Evolutionary conservation across 2,329 filamentous ascomycete species (phyloP).

Genomic region (Phialophora expanda): DNA sequence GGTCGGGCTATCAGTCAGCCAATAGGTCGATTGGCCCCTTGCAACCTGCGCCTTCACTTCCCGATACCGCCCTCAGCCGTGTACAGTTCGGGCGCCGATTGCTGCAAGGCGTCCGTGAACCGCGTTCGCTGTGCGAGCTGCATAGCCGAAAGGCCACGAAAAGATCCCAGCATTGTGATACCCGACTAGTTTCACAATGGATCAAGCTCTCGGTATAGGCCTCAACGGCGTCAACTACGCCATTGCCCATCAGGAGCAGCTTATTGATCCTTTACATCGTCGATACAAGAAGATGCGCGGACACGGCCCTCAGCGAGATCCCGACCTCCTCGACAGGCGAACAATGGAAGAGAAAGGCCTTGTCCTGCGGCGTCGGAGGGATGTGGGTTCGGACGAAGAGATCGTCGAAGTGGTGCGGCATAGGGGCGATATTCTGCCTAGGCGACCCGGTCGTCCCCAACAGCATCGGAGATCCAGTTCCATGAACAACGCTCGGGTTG

Average conservation of each 20-base stretch:
- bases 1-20: conserved; percentile 13
- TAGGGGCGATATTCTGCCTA: conserved; percentile 36
- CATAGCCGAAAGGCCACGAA: conserved; percentile 5
- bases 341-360: conserved; percentile 39
- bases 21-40: conserved; percentile 17
- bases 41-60: background rate
- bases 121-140: background rate
- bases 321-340: conserved; percentile 28
- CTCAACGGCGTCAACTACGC: conserved; percentile 36
- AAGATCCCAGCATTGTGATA: conserved; percentile 20
- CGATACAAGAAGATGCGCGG: conserved; percentile 36
- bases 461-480: conserved; percentile 34
- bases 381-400: conserved; percentile 40
- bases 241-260: conserved; percentile 37
- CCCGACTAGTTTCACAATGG: conserved; percentile 26
- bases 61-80: background rate
- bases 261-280: conserved; percentile 35
- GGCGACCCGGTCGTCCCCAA: conserved; percentile 30
- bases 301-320: conserved; percentile 30
- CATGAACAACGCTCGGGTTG: conserved; percentile 28
- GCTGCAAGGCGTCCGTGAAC: conserved; percentile 24
- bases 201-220: conserved; percentile 32
- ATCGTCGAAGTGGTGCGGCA: conserved; percentile 40
- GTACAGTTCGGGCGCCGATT: conserved; percentile 4
- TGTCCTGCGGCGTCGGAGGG: conserved; percentile 36